Evolutionary conservation across 2,329 filamentous ascomycete species (phyloP).

Genomic region (Alternaria infectoria): DNA sequence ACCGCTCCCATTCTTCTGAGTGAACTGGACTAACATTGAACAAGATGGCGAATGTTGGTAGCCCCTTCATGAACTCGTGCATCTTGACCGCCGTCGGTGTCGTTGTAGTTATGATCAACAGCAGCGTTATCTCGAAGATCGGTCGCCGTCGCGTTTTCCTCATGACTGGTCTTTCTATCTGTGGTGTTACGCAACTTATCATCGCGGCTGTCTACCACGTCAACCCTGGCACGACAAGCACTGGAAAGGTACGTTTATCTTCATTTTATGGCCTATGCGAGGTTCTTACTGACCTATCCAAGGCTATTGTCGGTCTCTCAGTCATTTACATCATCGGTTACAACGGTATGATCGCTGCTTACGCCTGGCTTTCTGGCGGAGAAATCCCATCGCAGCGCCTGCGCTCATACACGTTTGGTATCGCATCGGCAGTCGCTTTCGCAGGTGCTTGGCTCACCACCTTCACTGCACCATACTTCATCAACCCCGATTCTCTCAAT

Average conservation of each 20-base stretch:
- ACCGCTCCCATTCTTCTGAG: accelerated
- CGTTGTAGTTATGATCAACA: constrained; percentile 61
- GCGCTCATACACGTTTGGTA: constrained; percentile 63
- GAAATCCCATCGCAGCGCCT: constrained; percentile 65
- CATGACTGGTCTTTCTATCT: constrained; percentile 58
- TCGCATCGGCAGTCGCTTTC: constrained; percentile 61
- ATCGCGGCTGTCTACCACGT: constrained; percentile 61
- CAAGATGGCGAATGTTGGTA: constrained; percentile 40
- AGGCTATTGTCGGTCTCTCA: constrained; percentile 59
- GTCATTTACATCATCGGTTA: constrained; percentile 62
- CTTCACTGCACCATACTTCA: constrained; percentile 65
- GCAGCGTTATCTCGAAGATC: constrained; percentile 58
- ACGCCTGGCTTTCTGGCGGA: constrained; percentile 64
- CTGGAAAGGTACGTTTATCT: constrained; percentile 47
- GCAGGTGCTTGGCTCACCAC: constrained; percentile 64
- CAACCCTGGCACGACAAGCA: constrained; percentile 45
- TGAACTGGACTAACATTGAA: not conserved
- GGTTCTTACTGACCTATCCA: not conserved
- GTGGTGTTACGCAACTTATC: constrained; percentile 62
- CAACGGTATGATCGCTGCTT: constrained; percentile 62
- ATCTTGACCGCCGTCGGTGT: constrained; percentile 63
- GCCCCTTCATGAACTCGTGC: constrained; percentile 63
- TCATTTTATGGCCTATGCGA: not conserved
- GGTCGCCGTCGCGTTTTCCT: constrained; percentile 63
- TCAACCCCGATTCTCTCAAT: constrained; percentile 61